Evolutionary conservation across 2,329 filamentous ascomycete species (phyloP), one percentile per base, ranked within the genome.

Genomic region (Cladosporium halotolerans): DNA sequence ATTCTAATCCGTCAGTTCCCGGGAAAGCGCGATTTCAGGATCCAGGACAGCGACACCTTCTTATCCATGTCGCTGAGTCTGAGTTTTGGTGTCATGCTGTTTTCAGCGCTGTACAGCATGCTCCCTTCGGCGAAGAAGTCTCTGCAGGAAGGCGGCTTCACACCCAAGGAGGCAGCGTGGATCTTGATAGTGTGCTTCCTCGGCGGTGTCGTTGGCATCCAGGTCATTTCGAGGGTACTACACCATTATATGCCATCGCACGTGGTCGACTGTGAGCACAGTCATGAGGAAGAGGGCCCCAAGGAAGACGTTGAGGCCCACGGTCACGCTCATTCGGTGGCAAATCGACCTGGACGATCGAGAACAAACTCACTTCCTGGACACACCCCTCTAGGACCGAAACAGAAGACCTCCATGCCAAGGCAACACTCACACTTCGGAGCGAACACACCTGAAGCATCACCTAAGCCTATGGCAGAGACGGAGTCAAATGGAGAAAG

Each of bases 1-100:
- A 66, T 89, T 38, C 65, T 95, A 51, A 76, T 95, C 46, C 84
- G 84, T 54, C 77, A 79, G 48, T 75, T 96, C 46, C 87, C 89
- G 3, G 81, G 85, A 49, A 83, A 86, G 70, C 82, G 78, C 63
- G 78, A 84, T 66, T 99, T 97, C 69, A 82, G 83, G 62, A 95
- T 99, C 60, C 83, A 95, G 66, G 87, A 95, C 58, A 96, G 88
- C 72, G 92, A 88, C 73, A 77, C 77, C 18, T 99, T 99, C 68
- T 78, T 96, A 4, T 91, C 91, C 1, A 83, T 84, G 18, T 96
- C 92, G 0, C 73, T 97, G 56, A 96, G 91, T 70, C 73, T 99
- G 59, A 96, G 90, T 68, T 96, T 96, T 61, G 92, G 93, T 41
- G 91, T 97, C 43, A 95, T 99, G 90, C 80, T 96, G 39, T 96